Evolutionary conservation across 768 basidiomycete genomes (phyloP), one percentile per base, ranked within the genome.

Genomic region (Auricularia sp.): DNA sequence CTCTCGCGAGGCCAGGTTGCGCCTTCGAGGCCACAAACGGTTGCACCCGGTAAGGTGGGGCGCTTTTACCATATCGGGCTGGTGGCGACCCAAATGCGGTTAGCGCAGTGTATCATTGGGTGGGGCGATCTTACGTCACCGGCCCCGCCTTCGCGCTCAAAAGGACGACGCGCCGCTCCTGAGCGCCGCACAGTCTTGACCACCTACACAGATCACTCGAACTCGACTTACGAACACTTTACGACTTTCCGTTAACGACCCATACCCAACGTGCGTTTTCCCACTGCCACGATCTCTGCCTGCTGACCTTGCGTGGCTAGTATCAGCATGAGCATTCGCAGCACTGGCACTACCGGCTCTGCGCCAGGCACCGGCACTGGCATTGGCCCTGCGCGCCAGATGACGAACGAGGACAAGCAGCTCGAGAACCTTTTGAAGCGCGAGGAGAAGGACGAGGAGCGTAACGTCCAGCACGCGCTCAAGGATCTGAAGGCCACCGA

Each of bases 401-500:
- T 65, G 67, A 67, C 70, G 60, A 63, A 67, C 67, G 67, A 72
- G 11, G 70, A 74, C 7, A 78, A 77, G 69, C 73, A 77, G 68
- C 64, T 77, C 60, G 82, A 84, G 70, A 81, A 79, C 64, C 72
- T 73, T 18, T 72, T 84, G 42, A 68, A 74, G 3, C 77, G 77
- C 62, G 85, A 87, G 67, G 80, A 80, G 18, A 82, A 81, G 68
- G 74, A 77, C 33, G 84, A 85, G 70, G 77, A 82, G 63, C 77
- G 74, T 59, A 73, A 73, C 36, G 71, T 88, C 68, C 78, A 84
- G 70, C 77, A 80, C 58, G 78, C 82, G 39, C 66, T 84, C 66
- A 84, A 83, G 69, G 82, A 85, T 61, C 74, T 88, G 36, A 73
- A 74, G 21, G 74, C 75, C 36, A 76, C 79, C 7, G 84, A 88